phyloP scores from a whole-genome alignment of 179 eudicot genomes.

The Amaranthus tricolor region DNA sequence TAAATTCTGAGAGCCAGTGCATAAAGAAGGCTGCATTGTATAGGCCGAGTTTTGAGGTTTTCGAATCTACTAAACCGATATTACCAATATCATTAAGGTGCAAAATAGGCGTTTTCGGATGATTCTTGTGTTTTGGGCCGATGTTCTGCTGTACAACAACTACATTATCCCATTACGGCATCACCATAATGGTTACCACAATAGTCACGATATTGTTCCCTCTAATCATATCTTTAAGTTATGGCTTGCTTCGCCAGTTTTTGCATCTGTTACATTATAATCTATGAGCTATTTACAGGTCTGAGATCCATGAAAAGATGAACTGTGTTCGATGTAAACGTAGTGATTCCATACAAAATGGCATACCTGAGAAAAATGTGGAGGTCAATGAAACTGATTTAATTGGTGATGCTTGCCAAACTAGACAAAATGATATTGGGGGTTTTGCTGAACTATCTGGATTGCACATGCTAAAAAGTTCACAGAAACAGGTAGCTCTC shows the following conservation, averaged over 20 bases:
- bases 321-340: constrained; percentile 67
- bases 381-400: constrained; percentile 30
- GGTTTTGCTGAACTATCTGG: constrained; percentile 91
- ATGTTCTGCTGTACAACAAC: no score
- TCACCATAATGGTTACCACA: no score
- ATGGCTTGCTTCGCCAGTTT: not conserved
- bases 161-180: no score
- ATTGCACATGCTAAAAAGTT: constrained; percentile 50
- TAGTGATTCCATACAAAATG: constrained; percentile 28
- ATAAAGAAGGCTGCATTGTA: no score
- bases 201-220: no score
- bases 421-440: constrained; percentile 66
- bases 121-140: no score
- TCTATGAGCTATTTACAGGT: constrained; percentile 40
- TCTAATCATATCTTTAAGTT: not conserved
- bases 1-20: not conserved
- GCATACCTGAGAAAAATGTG: constrained; percentile 5
- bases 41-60: no score
- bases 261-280: not conserved
- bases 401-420: constrained; percentile 28
- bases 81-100: no score
- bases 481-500: constrained; percentile 78
- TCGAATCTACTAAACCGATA: no score
- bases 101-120: no score
- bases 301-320: constrained; percentile 98